Evolutionary conservation across 306 rosid genomes (phyloP), one percentile per base, ranked within the genome.

Genomic region (Begonia loranthoides): DNA sequence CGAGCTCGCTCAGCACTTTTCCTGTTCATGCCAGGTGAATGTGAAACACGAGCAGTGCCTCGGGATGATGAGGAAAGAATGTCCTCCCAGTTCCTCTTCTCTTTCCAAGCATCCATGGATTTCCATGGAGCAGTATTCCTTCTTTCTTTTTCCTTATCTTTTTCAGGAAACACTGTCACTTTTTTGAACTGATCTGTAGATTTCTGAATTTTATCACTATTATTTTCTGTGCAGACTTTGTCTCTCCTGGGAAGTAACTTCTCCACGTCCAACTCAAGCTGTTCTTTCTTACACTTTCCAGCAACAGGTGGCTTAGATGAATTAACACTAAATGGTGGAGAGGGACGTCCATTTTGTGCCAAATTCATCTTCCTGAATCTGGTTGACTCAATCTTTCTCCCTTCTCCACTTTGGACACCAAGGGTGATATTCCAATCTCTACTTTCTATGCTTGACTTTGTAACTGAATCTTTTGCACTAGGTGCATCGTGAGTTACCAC

Each of bases 61-160:
- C 87, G 94, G 63, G 63, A 73, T 41, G 95, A 83, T 66, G 95
- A 90, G 53, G 94, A 82, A 57, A 90, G 95, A 64, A 90, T 83
- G 63, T 90, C 92, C 71, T 72, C 86, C 97, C 97, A 90, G 60
- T 90, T 80, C 69, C 97, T 81, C 73, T 82, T 85, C 74, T 85
- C 95, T 61, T 82, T 90, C 97, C 97, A 90, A 73, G 97, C 97
- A 76, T 82, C 77, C 97, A 85, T 59, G 61, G 92, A 90, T 56
- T 73, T 85, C 71, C 95, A 76, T 11, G 76, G 72, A 66, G 79
- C 80, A 50, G 59, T 52, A 69, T 66, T 74, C 68, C 83, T 85
- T 73, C 63, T 90, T 48, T 82, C 95, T 55, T 66, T 71, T 36
- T 64, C 82, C 84, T 64, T 90, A 39, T 89, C 95, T 63, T 78